A percentile compares a stretch with the other conserved stretches of the same genome.
phyloP scores from a whole-genome alignment of 108 stramenopile species.

The Cyclotella atomus region DNA sequence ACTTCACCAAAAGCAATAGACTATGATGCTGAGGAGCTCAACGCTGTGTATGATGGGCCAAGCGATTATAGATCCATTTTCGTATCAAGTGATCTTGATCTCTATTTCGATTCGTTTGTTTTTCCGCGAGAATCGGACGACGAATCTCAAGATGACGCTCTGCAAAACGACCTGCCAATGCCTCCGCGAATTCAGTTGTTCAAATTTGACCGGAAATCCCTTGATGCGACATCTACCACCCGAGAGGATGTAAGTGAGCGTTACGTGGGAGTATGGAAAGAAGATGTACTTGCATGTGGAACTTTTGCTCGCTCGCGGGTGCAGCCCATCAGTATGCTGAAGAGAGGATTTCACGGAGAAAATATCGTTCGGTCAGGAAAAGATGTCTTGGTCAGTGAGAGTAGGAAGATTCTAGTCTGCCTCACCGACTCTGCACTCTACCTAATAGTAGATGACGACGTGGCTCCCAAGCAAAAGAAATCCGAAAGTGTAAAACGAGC shows the following conservation, averaged over 20 bases:
- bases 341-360: conserved; percentile 83
- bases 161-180: neutral
- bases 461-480: conserved; percentile 21
- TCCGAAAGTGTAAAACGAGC: conserved; percentile 35
- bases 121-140: conserved; percentile 49
- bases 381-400: conserved; percentile 58
- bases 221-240: conserved; percentile 19
- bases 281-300: conserved; percentile 79
- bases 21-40: conserved; percentile 56
- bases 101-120: conserved; percentile 76
- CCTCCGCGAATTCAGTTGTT: conserved; percentile 50
- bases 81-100: conserved; percentile 64
- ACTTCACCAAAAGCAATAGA: conserved; percentile 13
- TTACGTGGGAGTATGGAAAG: conserved; percentile 76
- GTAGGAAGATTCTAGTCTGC: conserved; percentile 71
- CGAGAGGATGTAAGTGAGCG: conserved; percentile 49
- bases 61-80: conserved; percentile 44
- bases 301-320: conserved; percentile 62
- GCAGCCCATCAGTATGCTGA: conserved; percentile 50
- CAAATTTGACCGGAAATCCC: conserved; percentile 38
- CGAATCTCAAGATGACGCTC: conserved; percentile 5
- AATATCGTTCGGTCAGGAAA: conserved; percentile 36
- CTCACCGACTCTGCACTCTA: conserved; percentile 70
- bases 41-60: conserved; percentile 73
- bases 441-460: conserved; percentile 66